Conservation (phyloP, 2,329 filamentous ascomycete genomes). For the Didymella segeticola region DNA sequence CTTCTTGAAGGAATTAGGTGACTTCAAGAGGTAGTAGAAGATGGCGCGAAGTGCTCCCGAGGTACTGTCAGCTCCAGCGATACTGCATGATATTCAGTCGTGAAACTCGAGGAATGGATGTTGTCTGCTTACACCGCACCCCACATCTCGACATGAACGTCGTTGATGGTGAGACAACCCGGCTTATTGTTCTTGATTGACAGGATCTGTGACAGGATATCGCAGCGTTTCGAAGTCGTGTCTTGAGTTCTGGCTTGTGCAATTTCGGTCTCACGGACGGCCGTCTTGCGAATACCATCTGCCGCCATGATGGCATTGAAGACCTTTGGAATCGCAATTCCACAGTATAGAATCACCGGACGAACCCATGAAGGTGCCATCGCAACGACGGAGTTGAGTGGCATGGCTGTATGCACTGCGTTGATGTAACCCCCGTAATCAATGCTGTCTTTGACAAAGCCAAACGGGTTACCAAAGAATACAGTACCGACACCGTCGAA, state of each 20-base stretch:
- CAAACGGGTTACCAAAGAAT: conserved; percentile 34
- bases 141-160: conserved; percentile 39
- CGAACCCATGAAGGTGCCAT: conserved; percentile 20
- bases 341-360: conserved; percentile 12
- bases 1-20: conserved; percentile 28
- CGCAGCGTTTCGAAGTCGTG: conserved; percentile 27
- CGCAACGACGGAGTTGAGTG: conserved; percentile 14
- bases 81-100: conserved; percentile 21
- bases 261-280: conserved; percentile 22
- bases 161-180: conserved; percentile 36
- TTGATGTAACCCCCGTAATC: conserved; percentile 29
- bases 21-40: conserved; percentile 50
- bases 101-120: neutral
- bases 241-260: conserved; percentile 19
- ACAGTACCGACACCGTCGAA: conserved; percentile 20
- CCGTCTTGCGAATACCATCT: conserved; percentile 22
- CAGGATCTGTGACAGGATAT: conserved; percentile 41
- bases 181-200: conserved; percentile 38
- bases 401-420: conserved; percentile 47
- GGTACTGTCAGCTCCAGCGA: conserved; percentile 49
- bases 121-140: conserved; percentile 36
- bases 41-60: conserved; percentile 42
- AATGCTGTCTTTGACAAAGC: conserved; percentile 29
- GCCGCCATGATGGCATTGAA: conserved; percentile 30
- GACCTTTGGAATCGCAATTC: conserved; percentile 28